Evolutionary conservation across 1,139 yeast genomes (phyloP).

Genomic region (Blastobotrys ciferrii): DNA sequence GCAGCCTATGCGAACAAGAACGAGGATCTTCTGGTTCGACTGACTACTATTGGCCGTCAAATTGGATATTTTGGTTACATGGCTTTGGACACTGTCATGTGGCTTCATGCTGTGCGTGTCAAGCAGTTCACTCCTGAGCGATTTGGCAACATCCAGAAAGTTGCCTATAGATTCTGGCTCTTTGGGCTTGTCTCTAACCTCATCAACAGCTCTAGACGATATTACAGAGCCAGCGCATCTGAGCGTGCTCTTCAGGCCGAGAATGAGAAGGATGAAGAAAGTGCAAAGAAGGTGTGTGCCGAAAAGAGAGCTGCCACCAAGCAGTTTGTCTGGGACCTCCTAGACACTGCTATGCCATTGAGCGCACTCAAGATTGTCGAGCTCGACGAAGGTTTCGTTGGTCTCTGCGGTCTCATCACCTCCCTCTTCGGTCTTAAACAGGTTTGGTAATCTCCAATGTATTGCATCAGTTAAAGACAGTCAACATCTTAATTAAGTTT

Average conservation of each 20-base stretch:
- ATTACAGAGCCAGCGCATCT: constrained; percentile 41
- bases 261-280: constrained; percentile 40
- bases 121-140: constrained; percentile 34
- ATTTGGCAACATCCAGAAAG: constrained; percentile 28
- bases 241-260: constrained; percentile 37
- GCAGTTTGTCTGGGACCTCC: constrained; percentile 73
- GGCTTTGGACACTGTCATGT: constrained; percentile 67
- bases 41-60: constrained; percentile 62
- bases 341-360: constrained; percentile 75
- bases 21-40: constrained; percentile 59
- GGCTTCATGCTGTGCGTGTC: constrained; percentile 52
- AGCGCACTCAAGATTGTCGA: constrained; percentile 61
- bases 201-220: constrained; percentile 52
- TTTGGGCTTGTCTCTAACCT: constrained; percentile 66
- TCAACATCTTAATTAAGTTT: background rate
- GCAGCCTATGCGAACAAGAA: constrained; percentile 70
- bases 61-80: constrained; percentile 74
- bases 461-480: background rate
- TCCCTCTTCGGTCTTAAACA: constrained; percentile 76
- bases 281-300: constrained; percentile 37
- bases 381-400: constrained; percentile 73
- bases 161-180: constrained; percentile 69
- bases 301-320: constrained; percentile 51
- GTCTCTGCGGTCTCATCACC: constrained; percentile 81
- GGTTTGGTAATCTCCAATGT: constrained; percentile 47